Percentiles rank a stretch among this genome's conserved stretches.
These are phyloP conservation scores for Phoenix roebelenii DNA, from an alignment of 176 grass and related monocot genomes.

Conservation along the genomic window DNA sequence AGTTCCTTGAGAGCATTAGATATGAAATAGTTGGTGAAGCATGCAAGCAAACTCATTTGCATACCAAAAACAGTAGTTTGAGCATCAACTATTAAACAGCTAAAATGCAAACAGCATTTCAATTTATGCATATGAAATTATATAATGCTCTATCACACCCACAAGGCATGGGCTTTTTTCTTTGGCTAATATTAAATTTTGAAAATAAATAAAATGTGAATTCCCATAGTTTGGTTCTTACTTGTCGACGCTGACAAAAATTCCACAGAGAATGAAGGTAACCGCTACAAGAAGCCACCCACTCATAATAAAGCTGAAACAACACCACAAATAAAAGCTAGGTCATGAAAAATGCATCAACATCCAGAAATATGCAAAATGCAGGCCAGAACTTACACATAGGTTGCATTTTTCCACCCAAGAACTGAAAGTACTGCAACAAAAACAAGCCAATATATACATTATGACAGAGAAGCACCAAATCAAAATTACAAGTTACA, in stretches of 20 bases:
- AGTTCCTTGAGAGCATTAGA: no score
- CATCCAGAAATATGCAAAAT: not conserved
- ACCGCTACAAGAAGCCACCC: slow-evolving; percentile 57
- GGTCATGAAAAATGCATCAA: not conserved
- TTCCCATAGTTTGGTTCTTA: slow-evolving; percentile 14
- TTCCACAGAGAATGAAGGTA: slow-evolving; percentile 71
- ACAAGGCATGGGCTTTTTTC: no score
- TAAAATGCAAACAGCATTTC: no score
- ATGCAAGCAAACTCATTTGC: no score
- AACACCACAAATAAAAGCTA: slow-evolving; percentile 18
- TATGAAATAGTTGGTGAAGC: no score
- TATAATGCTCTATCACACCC: no score
- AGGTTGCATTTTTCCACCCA: slow-evolving; percentile 54
- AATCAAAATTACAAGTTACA: not conserved
- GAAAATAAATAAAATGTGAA: no score
- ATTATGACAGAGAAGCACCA: not conserved
- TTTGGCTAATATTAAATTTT: no score
- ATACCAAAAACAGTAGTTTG: no score
- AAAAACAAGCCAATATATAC: not conserved
- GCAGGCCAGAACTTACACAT: slow-evolving; percentile 41
- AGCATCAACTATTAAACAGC: no score
- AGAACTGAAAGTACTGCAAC: slow-evolving; percentile 49
- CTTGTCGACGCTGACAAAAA: slow-evolving; percentile 66
- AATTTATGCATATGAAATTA: no score
- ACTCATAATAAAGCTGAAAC: slow-evolving; percentile 61